Evolutionary conservation across 805 yeast genomes (phyloP), one percentile per base, ranked within the genome.

Genomic region (Barnettozyma salicaria): DNA sequence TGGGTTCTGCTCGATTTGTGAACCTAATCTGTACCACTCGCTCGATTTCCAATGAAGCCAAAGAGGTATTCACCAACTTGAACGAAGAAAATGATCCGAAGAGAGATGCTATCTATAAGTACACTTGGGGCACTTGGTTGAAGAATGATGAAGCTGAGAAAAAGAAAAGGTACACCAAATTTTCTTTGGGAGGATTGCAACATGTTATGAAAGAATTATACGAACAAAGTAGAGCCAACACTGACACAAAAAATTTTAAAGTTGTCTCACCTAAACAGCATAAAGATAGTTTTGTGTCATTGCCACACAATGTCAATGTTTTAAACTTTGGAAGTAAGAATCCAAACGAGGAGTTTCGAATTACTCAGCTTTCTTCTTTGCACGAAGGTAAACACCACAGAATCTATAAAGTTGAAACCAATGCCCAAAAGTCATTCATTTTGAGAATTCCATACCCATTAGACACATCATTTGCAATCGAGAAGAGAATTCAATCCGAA

Each of bases 371-470:
- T 56, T 75, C 85, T 41, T 81, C 94, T 37, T 72, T 87, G 42
- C 95, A 86, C 55, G 97, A 90, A 60, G 98, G 97, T 37, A 87
- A 86, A 62, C 96, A 87, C 57, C 90, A 90, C 64, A 74, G 96
- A 56, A 67, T 90, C 42, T 90, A 89, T 63, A 78, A 81, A 56
- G 64, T 88, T 26, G 74, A 75, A 16, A 65, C 88, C 38, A 73
- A 73, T 45, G 72, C 76, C 35, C 78, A 65, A 3, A 80, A 75
- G 48, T 64, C 72, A 8, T 78, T 81, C 47, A 74, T 85, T 20
- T 68, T 92, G 59, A 76, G 98, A 59, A 74, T 92, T 36, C 98
- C 97, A 17, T 92, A 92, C 57, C 73, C 76, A 36, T 63, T 80
- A 41, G 83, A 81, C 34, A 70, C 87, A 16, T 84, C 80, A 40